Evolutionary conservation across 371 early-diverging fungal genomes (phyloP).

Genomic region (Haplosporangium sp.): DNA sequence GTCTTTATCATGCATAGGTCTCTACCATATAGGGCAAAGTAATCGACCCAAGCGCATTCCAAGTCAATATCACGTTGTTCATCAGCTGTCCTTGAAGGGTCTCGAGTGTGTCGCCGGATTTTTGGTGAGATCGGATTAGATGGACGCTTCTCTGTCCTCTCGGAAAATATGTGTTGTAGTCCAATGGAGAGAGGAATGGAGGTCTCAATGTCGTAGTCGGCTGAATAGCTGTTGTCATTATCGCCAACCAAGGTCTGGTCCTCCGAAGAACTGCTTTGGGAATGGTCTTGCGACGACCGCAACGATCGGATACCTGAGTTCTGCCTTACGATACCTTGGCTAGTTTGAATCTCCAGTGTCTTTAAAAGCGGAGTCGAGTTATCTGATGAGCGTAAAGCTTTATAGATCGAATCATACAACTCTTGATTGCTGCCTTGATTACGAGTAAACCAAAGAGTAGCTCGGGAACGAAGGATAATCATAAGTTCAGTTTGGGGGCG

Average conservation of each 20-base stretch:
- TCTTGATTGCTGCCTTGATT: constrained; percentile 28
- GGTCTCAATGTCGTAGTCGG: constrained; percentile 7
- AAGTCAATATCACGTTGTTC: constrained; percentile 25
- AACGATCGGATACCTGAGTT: background rate
- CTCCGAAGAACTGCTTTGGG: constrained; percentile 21
- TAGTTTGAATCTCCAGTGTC: constrained; percentile 26
- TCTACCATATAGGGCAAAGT: constrained; percentile 65
- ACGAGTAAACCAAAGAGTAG: constrained; percentile 30
- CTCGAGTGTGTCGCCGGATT: background rate
- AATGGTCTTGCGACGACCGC: constrained; percentile 12
- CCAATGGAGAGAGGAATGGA: constrained; percentile 27
- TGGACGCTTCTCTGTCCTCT: background rate
- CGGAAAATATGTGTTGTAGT: constrained; percentile 28
- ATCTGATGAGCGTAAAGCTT: constrained; percentile 3
- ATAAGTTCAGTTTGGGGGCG: constrained; percentile 23
- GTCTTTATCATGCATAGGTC: constrained; percentile 69
- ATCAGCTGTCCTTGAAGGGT: background rate
- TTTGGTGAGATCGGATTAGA: background rate
- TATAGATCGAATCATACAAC: constrained; percentile 24
- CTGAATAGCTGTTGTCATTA: background rate
- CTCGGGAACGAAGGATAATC: constrained; percentile 30
- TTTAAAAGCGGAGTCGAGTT: constrained; percentile 27
- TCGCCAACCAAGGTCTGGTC: constrained; percentile 24
- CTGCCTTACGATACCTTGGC: constrained; percentile 6
- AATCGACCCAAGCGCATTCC: constrained; percentile 53